phyloP scores from a whole-genome alignment of 2,329 filamentous ascomycete genomes.

The Ceratocystis variospora region DNA sequence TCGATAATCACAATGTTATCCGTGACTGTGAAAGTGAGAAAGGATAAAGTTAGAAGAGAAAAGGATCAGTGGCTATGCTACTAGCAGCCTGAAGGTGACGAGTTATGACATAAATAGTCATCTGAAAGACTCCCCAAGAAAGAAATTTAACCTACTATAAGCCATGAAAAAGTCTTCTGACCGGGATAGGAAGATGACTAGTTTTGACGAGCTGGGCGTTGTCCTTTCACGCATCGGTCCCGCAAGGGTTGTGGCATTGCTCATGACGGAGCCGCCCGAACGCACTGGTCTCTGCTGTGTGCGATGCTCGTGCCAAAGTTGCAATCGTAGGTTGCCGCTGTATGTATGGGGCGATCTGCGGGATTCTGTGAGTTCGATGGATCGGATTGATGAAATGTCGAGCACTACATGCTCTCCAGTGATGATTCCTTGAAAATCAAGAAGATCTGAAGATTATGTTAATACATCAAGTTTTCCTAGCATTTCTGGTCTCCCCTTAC shows the following conservation, averaged over 20 bases:
- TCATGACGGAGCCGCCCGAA: neutral
- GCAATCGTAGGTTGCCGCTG: conserved; percentile 6
- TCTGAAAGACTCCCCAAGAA: neutral
- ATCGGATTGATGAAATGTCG: conserved; percentile 10
- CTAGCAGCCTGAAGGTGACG: neutral
- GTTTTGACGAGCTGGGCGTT: neutral
- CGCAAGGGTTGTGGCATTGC: neutral
- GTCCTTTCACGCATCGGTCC: neutral
- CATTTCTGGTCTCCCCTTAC: neutral
- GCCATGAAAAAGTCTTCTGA: conserved; percentile 4
- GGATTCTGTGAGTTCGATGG: too few species aligned
- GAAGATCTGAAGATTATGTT: neutral
- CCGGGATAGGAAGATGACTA: conserved; percentile 5
- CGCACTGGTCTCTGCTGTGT: neutral
- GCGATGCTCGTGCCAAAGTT: conserved; percentile 10
- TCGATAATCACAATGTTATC: conserved; percentile 7
- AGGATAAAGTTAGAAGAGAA: neutral
- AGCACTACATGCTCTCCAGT: conserved; percentile 11
- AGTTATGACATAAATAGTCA: neutral
- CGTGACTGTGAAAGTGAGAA: neutral
- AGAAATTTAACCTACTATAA: conserved; percentile 12
- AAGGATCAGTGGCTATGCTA: neutral
- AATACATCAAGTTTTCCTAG: neutral
- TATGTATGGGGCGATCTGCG: too few species aligned
- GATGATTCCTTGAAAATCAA: conserved; percentile 8